Evolutionary conservation across 345 rosid genomes (phyloP), one percentile per base, ranked within the genome.

Genomic region (Xanthoceras sorbifolium): DNA sequence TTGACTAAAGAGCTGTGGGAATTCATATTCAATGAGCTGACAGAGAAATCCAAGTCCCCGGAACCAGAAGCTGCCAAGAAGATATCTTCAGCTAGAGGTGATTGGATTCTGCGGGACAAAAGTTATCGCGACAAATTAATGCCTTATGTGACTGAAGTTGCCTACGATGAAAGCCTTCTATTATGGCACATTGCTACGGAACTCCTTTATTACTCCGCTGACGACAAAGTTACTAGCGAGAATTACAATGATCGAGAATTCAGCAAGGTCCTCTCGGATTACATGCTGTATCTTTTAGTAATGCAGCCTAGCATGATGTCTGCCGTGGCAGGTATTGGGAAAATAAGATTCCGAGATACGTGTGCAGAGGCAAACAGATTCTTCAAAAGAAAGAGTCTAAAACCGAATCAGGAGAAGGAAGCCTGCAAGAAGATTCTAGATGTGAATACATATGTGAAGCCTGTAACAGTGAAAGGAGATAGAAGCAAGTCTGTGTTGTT

Each of bases 161-260:
- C 74, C 22, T 85, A 85, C 7, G 90, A 85, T 67, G 86, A 87
- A 66, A 83, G 85, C 78, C 73, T 87, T 20, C 78, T 87, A 4
- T 44, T 85, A 40, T 85, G 92, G 91, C 94, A 90, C 69, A 74
- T 90, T 22, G 91, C 94, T 22, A 90, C 92, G 3, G 91, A 89
- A 70, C 83, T 90, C 42, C 64, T 85, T 48, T 87, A 76, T 86
- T 71, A 79, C 46, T 3, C 46, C n/a, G 63, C 62, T 0, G 29
- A 62, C 0, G 42, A 76, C 1, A 23, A 38, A 1, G 40, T 54
- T 23, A 32, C 36, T 42, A 42, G 12, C n/a, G n/a, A n/a, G n/a
- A n/a, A n/a, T n/a, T n/a, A n/a, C 25, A 20, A 34, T 9, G 0
- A 64, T 52, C 73, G 73, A 14, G 84, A 78, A 74, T 77, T 82